Conservation (phyloP, 345 rosid genomes). For the Boechera stricta region DNA sequence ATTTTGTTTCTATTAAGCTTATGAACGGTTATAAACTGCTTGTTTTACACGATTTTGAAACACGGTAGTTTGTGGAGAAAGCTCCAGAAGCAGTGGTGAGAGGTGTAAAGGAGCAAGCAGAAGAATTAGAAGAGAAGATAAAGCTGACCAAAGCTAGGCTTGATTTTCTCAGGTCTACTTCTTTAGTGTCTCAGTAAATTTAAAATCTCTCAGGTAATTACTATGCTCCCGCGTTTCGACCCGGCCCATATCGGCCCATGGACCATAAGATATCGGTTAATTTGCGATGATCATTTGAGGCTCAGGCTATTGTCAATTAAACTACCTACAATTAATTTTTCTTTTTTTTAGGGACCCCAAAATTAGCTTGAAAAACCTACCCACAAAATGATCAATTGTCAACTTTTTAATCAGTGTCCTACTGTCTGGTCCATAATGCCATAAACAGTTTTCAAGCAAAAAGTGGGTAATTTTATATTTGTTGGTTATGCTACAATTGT, state of each 20-base stretch:
- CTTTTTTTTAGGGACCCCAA: background rate
- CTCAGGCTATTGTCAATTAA: background rate
- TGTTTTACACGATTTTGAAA: background rate
- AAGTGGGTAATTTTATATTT: conserved; percentile 21
- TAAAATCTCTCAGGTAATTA: conserved; percentile 7
- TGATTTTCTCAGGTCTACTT: conserved; percentile 74
- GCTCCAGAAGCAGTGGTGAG: conserved; percentile 87
- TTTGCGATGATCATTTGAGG: background rate
- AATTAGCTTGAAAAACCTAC: conserved; percentile 2
- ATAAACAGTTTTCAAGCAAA: conserved; percentile 22
- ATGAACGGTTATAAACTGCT: background rate
- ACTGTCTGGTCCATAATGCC: conserved; percentile 32
- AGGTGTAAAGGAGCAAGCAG: conserved; percentile 80
- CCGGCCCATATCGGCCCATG: conserved; percentile 31
- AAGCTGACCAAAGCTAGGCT: conserved; percentile 77
- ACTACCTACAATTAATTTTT: background rate
- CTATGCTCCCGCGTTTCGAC: background rate
- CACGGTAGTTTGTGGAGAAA: conserved; percentile 71
- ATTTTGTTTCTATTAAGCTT: background rate
- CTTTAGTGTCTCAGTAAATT: conserved; percentile 58
- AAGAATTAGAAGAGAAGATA: conserved; percentile 89
- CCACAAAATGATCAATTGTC: conserved; percentile 11
- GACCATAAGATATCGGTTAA: conserved; percentile 8
- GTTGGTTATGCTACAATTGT: conserved; percentile 15
- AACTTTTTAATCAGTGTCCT: conserved; percentile 18